Evolutionary conservation across 306 rosid species (phyloP), one percentile per base, ranked within the genome.

Genomic region (Glycine soja): DNA sequence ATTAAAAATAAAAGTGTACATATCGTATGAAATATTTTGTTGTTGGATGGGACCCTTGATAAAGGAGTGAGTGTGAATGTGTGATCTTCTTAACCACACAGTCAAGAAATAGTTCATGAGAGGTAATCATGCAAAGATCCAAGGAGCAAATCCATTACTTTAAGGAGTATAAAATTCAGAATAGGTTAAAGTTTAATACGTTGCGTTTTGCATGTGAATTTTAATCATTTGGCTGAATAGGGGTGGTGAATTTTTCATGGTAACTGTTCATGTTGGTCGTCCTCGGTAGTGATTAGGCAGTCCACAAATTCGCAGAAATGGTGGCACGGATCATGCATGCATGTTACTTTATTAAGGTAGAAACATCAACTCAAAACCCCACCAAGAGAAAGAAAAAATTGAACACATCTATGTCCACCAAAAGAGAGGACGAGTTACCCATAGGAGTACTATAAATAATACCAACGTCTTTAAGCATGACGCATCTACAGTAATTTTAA

Each of bases 141-240:
- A 87, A 83, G 62, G 61, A 78, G 64, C 72, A 82, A 77, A 83
- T 77, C 85, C 80, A 56, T 82, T 46, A 80, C 86, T 73, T 86
- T 82, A 46, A 64, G 58, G 75, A 50, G 58, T 70, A 75, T 24
- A 70, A 76, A 70, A 42, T 70, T 53, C 65, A 62, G 48, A 68
- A 69, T 61, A 11, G 69, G 70, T 13, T 78, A 70, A 84, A 75
- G 82, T 47, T 63, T 54, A 63, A 77, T 79, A 45, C 75, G 78
- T 58, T 52, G 76, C 84, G 80, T 62, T 79, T 74, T 84, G 86
- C 93, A 90, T 86, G 93, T 88, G 93, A 86, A 73, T 70, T 75
- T 90, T 90, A 89, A 90, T 90, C 74, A 90, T 90, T 38, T 38
- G 43, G 43, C 43, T 38, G 43, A 38, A 38, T 38, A 38, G 43